Evolutionary conservation across 1,284 basidiomycete genomes (phyloP), one percentile per base, ranked within the genome.

Genomic region (Sanguinoderma infundibulare): DNA sequence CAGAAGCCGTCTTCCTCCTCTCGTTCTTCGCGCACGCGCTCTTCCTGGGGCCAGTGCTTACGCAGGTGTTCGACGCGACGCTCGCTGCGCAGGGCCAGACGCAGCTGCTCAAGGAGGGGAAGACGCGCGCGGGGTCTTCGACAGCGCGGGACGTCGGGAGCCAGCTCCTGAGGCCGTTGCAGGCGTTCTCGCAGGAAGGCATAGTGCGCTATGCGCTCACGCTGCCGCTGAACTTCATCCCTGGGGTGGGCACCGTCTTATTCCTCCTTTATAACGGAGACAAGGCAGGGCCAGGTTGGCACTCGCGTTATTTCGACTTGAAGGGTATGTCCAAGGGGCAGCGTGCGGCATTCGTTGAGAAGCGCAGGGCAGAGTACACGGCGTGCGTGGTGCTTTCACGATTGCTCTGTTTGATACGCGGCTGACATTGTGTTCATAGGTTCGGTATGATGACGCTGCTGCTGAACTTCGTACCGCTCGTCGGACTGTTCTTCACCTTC

Each of bases 231-330:
- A 91, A 91, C 74, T 76, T 86, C 42, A 81, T 92, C 35, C 90
- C 90, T 0, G 79, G 84, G 10, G 78, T 91, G 35, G 89, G 90
- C 9, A 90, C 89, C 0, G 82, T 79, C 8, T 73, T 87, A 61
- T 92, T 92, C 77, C 69, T 87, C 46, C 61, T 84, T 20, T 81
- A 80, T 69, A 84, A 84, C 60, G 82, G 82, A 1, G 63, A 73
- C 53, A 66, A 63, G 38, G 61, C 67, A 17, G 88, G 88, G 14
- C 88, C 86, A 0, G 74, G 79, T 6, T 87, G 83, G 74, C 89
- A 91, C 72, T 72, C 80, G 5, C 82, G 88, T 36, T 91, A 90
- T 73, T 91, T 90, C 76, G 83, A 89, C 73, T 79, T 91, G 57
- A 91, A 90, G 73, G 81, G 81, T 8, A 80, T 83, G 57, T 77